Evolutionary conservation across 345 rosid genomes (phyloP), one percentile per base, ranked within the genome.

Genomic region (Balakata baccata): DNA sequence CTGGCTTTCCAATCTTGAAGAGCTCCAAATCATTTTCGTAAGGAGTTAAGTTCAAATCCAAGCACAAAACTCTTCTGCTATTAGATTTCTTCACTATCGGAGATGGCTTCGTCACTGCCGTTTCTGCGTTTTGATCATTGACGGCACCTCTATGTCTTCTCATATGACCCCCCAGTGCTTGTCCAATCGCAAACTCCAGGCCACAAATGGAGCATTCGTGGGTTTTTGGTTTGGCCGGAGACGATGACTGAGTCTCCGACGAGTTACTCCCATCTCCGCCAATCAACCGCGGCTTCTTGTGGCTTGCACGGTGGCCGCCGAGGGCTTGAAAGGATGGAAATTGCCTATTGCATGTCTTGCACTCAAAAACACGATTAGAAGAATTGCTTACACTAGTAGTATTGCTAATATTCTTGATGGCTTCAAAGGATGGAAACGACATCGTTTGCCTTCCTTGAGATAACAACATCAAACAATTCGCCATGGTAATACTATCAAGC

Each of bases 191-290:
- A 56, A 94, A 94, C 83, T 90, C 94, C 0, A 88, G 82, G 5
- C 98, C 98, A 51, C 98, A 94, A 0, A 94, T 86, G 4, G 97
- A 90, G 72, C 98, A 94, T 84, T 89, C 92, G 50, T 94, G 98
- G 0, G 89, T 81, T 14, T 78, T 78, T 8, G 81, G 81, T 75
- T 89, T 89, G 3, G 50, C 61, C 6, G 88, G 84, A 0, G 79
- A 59, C 2, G 70, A 73, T 1, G 70, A 76, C 2, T 64, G 81
- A 61, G 18, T 58, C 37, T 80, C 80, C 0, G 65, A 2, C 1
- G 61, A 5, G 9, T 61, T 74, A 0, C 71, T 78, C 0, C 45
- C 77, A 9, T 78, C 69, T 12, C 39, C 58, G 10, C 37, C 69
- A 46, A 5, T 56, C 67, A 81, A 43, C 83, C 79, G 77, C 1